Base-by-base conservation (phyloP, 2,329 filamentous ascomycete species). In the Rhynchosporium agropyri region DNA sequence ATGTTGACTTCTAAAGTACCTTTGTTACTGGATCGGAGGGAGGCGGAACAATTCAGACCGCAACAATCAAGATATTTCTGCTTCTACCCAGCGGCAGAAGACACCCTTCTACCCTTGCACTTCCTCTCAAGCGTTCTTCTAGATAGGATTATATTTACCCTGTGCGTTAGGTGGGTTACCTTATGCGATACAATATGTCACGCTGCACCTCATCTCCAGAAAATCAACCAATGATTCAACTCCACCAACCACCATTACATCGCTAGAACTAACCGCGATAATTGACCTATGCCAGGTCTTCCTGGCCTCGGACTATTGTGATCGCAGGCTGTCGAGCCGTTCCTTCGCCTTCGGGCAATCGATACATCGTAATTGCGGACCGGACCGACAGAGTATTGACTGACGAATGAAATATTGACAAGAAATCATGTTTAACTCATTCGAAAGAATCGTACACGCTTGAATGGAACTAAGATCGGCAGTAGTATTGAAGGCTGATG, bases 401-500 rank as follows among this genome's bases (percentile, higher is more conserved):
- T 8, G 33, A 43, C 53, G 36, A 55, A 55, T 55, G 0, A 26
- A 6, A 6, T 43, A 20, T 20, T 42, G 53, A 55, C 36, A 42
- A 28, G 36, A 43, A 6, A 55, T 29, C 13, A 15, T 36, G 43
- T 55, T 20, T 20, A 55, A 38, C 40, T 20, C 0, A 7, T 43
- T 20, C 20, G 53, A 38, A 55, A 26, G 29, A 53, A 53, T 31
- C 31, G 31, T n/a, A 20, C 3, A 38, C n/a, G 8, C 12, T 26
- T 28, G n/a, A 43, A 9, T 4, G 40, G 9, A 4, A 12, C 15
- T 13, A 31, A 43, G 2, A 29, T 20, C 28, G 53, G 53, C 43
- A 55, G 4, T 28, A 26, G 28, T 20, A 42, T 55, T 55, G 42
- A 55, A 55, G 40, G 53, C 43, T 55, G 13, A n/a, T 15, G 38